phyloP scores from a whole-genome alignment of 2,329 filamentous ascomycete species.

The Sporothrix globosa region DNA sequence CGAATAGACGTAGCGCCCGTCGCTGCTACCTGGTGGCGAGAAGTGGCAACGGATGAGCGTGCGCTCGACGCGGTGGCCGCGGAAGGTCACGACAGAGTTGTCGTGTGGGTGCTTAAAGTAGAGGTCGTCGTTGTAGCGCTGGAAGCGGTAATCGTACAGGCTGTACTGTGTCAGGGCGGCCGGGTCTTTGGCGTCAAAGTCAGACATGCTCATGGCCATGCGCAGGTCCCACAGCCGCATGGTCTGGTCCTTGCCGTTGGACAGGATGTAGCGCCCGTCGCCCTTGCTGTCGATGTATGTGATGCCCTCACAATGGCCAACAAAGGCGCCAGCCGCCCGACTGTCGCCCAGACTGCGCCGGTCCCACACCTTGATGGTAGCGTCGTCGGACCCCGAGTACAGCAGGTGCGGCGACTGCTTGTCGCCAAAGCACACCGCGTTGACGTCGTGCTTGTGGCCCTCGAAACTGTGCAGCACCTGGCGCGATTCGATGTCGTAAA shows the following conservation, averaged over 20 bases:
- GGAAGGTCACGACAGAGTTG: conserved; percentile 90
- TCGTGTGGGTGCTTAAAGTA: conserved; percentile 79
- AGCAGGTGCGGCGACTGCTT: conserved; percentile 86
- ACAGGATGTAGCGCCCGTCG: conserved; percentile 80
- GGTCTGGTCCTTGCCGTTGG: conserved; percentile 93
- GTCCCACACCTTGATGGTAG: conserved; percentile 95
- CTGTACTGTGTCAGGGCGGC: conserved; percentile 63
- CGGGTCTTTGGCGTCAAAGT: conserved; percentile 61
- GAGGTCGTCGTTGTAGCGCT: conserved; percentile 64
- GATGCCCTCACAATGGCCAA: conserved; percentile 67
- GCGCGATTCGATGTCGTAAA: conserved; percentile 88
- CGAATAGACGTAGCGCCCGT: conserved; percentile 90
- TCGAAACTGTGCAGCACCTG: conserved; percentile 72
- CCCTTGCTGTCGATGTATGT: conserved; percentile 73
- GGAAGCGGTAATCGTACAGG: conserved; percentile 78
- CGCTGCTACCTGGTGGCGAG: conserved; percentile 80
- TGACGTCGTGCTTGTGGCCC: conserved; percentile 87
- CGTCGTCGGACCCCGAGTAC: conserved; percentile 94
- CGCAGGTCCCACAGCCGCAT: conserved; percentile 97
- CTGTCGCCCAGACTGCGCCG: conserved; percentile 86
- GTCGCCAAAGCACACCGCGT: conserved; percentile 95
- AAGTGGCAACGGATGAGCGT: conserved; percentile 96
- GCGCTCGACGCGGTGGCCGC: conserved; percentile 83
- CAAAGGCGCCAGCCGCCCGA: conserved; percentile 67
- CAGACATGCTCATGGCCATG: conserved; percentile 78